Percentiles rank a stretch among this genome's conserved stretches.
phyloP scores from a whole-genome alignment of 2,329 filamentous ascomycete genomes.

The Cordyceps cateniannulata region DNA sequence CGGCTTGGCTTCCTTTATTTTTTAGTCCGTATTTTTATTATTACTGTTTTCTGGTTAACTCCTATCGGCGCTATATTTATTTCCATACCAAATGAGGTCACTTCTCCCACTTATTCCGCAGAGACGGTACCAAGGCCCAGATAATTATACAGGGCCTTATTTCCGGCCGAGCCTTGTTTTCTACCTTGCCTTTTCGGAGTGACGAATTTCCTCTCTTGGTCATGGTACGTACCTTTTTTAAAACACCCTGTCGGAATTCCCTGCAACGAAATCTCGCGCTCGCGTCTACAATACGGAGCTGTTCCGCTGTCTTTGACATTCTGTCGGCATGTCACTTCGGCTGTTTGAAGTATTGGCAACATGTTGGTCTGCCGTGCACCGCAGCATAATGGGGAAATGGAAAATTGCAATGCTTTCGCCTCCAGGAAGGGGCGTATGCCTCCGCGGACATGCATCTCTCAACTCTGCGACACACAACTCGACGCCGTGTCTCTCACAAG shows the following conservation, averaged over 20 bases:
- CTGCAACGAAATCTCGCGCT: neutral
- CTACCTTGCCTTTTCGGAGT: neutral
- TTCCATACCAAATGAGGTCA: neutral
- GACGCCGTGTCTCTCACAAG: neutral
- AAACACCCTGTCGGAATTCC: no score
- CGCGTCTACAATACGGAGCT: neutral
- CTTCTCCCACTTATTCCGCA: neutral
- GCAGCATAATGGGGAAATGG: neutral
- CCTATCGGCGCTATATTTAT: neutral
- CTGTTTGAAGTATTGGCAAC: no score
- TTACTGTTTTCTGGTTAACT: neutral
- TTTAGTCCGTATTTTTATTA: neutral
- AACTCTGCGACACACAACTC: neutral
- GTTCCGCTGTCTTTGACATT: neutral
- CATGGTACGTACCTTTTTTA: neutral
- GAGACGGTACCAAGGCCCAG: neutral
- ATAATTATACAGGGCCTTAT: neutral
- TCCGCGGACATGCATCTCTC: neutral
- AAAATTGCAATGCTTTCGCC: neutral
- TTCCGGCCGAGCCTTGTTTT: neutral
- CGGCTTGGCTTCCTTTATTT: conserved; percentile 26
- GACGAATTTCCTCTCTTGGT: neutral
- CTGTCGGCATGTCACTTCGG: no score
- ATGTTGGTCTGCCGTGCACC: no score
- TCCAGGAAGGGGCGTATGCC: neutral